phyloP scores from a whole-genome alignment of 2,329 filamentous ascomycete species.

The Monilinia fructigena region DNA sequence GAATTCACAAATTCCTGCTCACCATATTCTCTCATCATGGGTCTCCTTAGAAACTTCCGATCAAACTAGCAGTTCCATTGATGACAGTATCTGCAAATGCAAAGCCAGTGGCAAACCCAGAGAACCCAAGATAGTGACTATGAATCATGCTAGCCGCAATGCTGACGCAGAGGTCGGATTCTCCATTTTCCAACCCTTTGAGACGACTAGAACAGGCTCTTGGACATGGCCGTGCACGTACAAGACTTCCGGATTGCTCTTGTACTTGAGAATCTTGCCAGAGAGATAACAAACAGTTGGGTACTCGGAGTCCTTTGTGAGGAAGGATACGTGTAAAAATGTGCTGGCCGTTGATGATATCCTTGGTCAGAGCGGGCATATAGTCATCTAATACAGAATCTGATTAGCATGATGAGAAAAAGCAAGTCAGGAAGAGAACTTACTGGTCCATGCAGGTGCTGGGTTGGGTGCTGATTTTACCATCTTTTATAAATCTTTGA shows the following conservation, averaged over 20 bases:
- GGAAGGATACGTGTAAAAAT: constrained; percentile 1
- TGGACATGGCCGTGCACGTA: not conserved
- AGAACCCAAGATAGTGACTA: constrained; percentile 1
- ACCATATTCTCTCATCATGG: not conserved
- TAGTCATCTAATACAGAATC: not conserved
- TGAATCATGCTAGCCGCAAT: not conserved
- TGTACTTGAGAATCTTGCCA: constrained; percentile 1
- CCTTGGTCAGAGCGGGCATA: not conserved
- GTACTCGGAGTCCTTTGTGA: constrained; percentile 1
- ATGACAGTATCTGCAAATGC: not conserved
- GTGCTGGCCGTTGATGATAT: constrained; percentile 4
- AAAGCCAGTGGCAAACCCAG: not conserved
- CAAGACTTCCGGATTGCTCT: not conserved
- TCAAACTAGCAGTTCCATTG: not conserved
- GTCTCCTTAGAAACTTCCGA: not conserved
- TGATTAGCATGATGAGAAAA: not conserved
- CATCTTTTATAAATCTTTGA: not conserved
- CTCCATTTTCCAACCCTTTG: not conserved
- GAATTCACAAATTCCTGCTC: not conserved
- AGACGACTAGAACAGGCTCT: not conserved
- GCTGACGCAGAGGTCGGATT: not conserved
- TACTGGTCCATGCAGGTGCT: not conserved
- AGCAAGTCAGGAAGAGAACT: too few relatives aligned
- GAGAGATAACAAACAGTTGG: constrained; percentile 7
- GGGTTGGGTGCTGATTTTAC: not conserved